Conservation (phyloP, 768 basidiomycete species). For the Dioszegia hungarica region DNA sequence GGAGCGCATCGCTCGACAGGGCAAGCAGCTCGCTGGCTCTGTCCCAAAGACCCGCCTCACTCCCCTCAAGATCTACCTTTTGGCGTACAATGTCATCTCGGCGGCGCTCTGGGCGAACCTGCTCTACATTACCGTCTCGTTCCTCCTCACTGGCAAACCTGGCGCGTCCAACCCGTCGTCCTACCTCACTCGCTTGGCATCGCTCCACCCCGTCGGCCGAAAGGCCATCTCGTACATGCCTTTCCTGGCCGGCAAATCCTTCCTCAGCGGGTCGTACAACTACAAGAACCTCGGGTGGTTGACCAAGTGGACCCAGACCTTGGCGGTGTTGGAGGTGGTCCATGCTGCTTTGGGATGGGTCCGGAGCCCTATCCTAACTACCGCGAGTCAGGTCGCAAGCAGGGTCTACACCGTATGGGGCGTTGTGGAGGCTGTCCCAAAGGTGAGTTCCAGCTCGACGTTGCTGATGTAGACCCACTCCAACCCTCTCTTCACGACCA, state of each 20-base stretch:
- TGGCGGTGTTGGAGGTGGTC: conserved; percentile 74
- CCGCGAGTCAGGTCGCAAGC: conserved; percentile 71
- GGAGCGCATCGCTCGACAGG: not conserved
- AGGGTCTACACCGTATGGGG: conserved; percentile 82
- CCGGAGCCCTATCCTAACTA: conserved; percentile 67
- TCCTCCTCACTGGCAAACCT: conserved; percentile 15
- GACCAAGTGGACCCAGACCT: conserved; percentile 73
- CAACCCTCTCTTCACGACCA: conserved; percentile 77
- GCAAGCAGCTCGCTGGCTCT: not conserved
- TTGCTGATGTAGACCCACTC: conserved; percentile 53
- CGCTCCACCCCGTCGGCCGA: conserved; percentile 1
- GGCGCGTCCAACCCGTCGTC: conserved; percentile 1
- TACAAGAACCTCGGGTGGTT: conserved; percentile 56
- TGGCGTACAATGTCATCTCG: conserved; percentile 72
- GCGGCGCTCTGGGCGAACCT: conserved; percentile 70
- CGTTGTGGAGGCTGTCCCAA: conserved; percentile 61
- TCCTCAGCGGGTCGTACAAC: conserved; percentile 59
- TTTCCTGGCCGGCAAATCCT: conserved; percentile 50
- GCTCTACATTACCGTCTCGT: conserved; percentile 56
- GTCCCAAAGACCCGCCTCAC: conserved; percentile 22
- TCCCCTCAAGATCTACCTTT: conserved; percentile 57
- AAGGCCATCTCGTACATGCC: conserved; percentile 19
- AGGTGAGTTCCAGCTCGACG: conserved; percentile 50
- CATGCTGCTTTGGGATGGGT: conserved; percentile 79
- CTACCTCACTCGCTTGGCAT: conserved; percentile 5